Evolutionary conservation across 2,329 filamentous ascomycete species (phyloP), one percentile per base, ranked within the genome.

Genomic region (Aureobasidium sp.): DNA sequence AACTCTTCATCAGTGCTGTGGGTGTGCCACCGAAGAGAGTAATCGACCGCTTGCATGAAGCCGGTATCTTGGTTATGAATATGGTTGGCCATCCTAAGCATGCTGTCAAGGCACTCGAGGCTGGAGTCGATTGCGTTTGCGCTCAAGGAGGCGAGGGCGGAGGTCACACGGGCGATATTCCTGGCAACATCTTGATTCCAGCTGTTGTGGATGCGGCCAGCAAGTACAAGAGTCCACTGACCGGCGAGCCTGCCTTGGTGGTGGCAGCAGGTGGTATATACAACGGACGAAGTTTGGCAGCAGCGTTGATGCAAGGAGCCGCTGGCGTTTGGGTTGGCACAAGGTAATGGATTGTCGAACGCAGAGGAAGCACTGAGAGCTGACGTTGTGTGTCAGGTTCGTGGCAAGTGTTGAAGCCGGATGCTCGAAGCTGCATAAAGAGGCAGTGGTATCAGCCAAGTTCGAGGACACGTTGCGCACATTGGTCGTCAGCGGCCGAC

Each of bases 41-140:
- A 6, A 91, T 98, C 66, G 89, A 93, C 71, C 82, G 89, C 53
- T 84, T 98, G 51, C 95, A 98, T 75, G 85, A 86, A 11, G 91
- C 92, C 0, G 93, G 92, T 0, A 92, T 98, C 47, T 76, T 97
- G 67, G 86, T 98, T 42, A 98, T 98, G 94, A 98, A 98, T 78
- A 98, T 98, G 95, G 94, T 98, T 25, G 95, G 95, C 0, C 93
- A 95, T 73, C 95, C 95, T 2, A 94, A 92, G 77, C 95, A 98
- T 78, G 95, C 95, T 1, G 88, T 91, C 77, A 98, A 98, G 82
- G 95, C 95, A 3, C 83, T 98, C 5, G 89, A 94, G 58, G 88
- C 91, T 0, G 95, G 95, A 50, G 94, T 97, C 13, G 95, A 98
- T 79, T 91, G 98, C 69, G 87, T 98, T 8, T 97, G 94, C 77